Evolutionary conservation across 2,329 filamentous ascomycete genomes (phyloP), one percentile per base, ranked within the genome.

Genomic region (Tolypocladium pustulatum): DNA sequence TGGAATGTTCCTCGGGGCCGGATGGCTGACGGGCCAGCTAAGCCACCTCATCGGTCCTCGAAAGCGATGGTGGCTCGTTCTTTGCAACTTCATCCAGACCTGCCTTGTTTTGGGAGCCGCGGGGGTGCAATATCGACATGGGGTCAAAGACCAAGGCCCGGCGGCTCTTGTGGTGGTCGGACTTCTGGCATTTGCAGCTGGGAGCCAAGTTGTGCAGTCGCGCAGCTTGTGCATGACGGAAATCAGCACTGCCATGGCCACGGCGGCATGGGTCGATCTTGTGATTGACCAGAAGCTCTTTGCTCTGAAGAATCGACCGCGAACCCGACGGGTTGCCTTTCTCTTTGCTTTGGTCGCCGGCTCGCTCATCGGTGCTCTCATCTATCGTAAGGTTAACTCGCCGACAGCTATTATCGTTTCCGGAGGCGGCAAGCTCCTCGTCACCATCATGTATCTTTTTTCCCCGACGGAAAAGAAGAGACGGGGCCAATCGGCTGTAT

Each of bases 161-260:
- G 61, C 66, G 9, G 76, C 80, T 0, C 66, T 81, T 40, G 68
- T 69, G 3, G 77, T 78, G 7, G 73, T 85, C 52, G 75, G 71
- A 1, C 66, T 84, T 43, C 72, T 86, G 36, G 81, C 82, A 0
- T 78, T 81, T 55, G 77, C 82, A 0, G 75, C 81, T 0, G 83
- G 83, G 0, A 80, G 76, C 54, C 83, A 86, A 66, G 82, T 87
- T 0, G 82, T 83, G 3, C 78, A 82, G 71, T 77, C 77, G 2
- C 74, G 83, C 30, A 75, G 77, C 43, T 66, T 86, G 58, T 70
- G 74, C 53, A 79, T 85, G 70, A 80, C 80, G 0, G 83, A 87
- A 67, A 85, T 86, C 64, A 83, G 76, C 59, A 86, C 84, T 0
- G 82, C 83, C 32, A 86, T 86, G 82, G 83, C 82, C 0, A 86